These are phyloP conservation scores for Salpingoeca rosetta DNA, from an alignment of 78 protist species.

Conservation along the genomic window DNA sequence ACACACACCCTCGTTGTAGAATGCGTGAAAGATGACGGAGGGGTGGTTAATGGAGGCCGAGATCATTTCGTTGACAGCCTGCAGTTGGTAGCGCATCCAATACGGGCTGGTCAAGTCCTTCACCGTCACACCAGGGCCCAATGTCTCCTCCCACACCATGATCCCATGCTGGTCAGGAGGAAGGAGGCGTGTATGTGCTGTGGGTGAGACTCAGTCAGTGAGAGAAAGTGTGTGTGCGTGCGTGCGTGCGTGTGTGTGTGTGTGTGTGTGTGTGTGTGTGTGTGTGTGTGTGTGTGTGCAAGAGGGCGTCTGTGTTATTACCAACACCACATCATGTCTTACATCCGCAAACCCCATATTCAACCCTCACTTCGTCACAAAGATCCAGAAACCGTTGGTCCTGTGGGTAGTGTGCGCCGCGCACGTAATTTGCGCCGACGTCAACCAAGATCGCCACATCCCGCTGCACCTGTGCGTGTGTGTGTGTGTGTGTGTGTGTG, in stretches of 20 bases:
- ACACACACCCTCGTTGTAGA: slow-evolving; percentile 15
- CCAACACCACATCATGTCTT: too few species aligned
- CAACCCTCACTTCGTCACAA: slow-evolving; percentile 31
- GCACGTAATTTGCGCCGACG: slow-evolving; percentile 25
- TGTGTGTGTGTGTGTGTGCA: too few species aligned
- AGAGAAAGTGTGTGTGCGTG: too few species aligned
- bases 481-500: too few species aligned
- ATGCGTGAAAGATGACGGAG: slow-evolving; percentile 13
- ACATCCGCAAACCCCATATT: too few species aligned
- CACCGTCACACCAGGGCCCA: slow-evolving; percentile 23
- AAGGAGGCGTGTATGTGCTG: too few species aligned
- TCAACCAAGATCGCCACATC: slow-evolving; percentile 19
- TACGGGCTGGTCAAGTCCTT: neutral
- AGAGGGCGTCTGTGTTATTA: too few species aligned
- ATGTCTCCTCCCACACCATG: slow-evolving; percentile 23
- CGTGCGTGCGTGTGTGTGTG: too few species aligned
- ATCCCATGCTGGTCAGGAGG: too few species aligned
- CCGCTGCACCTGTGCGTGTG: too few species aligned
- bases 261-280: too few species aligned
- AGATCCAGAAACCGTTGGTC: slow-evolving; percentile 26
- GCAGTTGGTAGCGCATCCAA: slow-evolving; percentile 6
- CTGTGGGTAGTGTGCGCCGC: slow-evolving; percentile 49
- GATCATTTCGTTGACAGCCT: slow-evolving; percentile 19
- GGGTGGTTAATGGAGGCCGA: neutral
- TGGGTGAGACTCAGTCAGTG: too few species aligned